Evolutionary conservation across 306 rosid species (phyloP).

Genomic region (Adenanthera pavonina): DNA sequence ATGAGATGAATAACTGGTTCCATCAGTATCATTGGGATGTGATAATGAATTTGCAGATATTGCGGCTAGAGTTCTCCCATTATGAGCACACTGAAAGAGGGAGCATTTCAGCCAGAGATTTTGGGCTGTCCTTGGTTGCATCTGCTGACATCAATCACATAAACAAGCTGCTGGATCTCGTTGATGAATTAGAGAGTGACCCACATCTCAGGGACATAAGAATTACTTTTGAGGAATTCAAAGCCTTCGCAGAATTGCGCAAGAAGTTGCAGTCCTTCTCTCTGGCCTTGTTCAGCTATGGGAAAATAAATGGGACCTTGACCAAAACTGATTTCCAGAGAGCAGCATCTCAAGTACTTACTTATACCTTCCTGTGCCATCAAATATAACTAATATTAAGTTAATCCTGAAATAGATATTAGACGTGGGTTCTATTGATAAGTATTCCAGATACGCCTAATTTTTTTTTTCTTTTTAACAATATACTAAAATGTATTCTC

Average conservation of each 20-base stretch:
- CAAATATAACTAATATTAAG: not conserved
- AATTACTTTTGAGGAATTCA: constrained; percentile 68
- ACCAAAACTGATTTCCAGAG: constrained; percentile 77
- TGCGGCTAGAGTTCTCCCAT: constrained; percentile 74
- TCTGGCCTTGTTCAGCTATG: constrained; percentile 77
- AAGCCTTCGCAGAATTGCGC: constrained; percentile 67
- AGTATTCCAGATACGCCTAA: not conserved
- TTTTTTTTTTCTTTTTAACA: not conserved
- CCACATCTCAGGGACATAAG: constrained; percentile 42
- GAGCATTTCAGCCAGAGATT: constrained; percentile 74
- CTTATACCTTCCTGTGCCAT: not conserved
- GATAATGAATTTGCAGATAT: constrained; percentile 53
- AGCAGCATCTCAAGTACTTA: constrained; percentile 82
- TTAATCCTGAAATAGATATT: not conserved
- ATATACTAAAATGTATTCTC: not conserved
- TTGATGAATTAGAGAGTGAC: constrained; percentile 52
- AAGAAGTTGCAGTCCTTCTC: constrained; percentile 65
- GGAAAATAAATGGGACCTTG: constrained; percentile 70
- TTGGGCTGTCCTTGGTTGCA: constrained; percentile 84
- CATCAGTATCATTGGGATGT: not conserved
- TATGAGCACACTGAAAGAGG: constrained; percentile 67
- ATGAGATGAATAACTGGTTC: not conserved
- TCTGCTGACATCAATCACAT: constrained; percentile 72
- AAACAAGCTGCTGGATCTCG: constrained; percentile 66
- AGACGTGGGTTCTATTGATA: not conserved